phyloP scores from a whole-genome alignment of 2,329 filamentous ascomycete genomes.

The Cercospora zeina region DNA sequence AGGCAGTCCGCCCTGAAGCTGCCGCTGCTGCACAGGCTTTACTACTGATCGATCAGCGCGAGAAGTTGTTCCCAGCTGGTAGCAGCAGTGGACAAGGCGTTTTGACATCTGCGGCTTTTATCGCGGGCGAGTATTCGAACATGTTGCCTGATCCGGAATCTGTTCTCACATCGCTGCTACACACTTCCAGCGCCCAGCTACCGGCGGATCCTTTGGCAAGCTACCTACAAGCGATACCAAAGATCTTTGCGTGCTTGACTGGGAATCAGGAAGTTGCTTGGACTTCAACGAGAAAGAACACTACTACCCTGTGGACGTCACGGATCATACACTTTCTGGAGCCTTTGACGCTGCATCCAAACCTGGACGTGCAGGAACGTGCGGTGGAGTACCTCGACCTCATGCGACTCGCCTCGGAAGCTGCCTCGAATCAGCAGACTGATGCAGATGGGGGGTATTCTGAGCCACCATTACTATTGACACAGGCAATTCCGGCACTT shows the following conservation, averaged over 20 bases:
- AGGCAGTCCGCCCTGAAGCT: conserved; percentile 75
- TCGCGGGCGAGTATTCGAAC: conserved; percentile 84
- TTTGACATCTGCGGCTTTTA: conserved; percentile 76
- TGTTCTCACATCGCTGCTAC: conserved; percentile 71
- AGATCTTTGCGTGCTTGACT: conserved; percentile 74
- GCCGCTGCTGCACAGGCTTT: conserved; percentile 77
- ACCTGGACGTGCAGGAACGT: conserved; percentile 90
- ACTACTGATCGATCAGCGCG: conserved; percentile 63
- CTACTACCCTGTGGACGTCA: conserved; percentile 73
- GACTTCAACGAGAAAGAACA: conserved; percentile 71
- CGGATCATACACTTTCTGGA: conserved; percentile 82
- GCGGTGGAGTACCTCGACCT: conserved; percentile 91
- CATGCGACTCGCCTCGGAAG: conserved; percentile 82
- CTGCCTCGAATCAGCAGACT: conserved; percentile 65
- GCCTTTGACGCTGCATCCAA: conserved; percentile 74
- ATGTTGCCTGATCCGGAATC: conserved; percentile 69
- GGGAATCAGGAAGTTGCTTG: conserved; percentile 66
- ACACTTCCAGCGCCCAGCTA: conserved; percentile 60
- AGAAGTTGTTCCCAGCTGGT: conserved; percentile 56
- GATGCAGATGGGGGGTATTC: conserved; percentile 62
- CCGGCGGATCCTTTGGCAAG: conserved; percentile 70
- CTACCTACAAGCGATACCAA: conserved; percentile 80
- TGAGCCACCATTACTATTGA: conserved; percentile 79
- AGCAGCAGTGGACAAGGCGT: conserved; percentile 60
- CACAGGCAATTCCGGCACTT: conserved; percentile 83